Evolutionary conservation across 495 filamentous ascomycete species (phyloP).

Genomic region (Symbiotaphrina buchneri): DNA sequence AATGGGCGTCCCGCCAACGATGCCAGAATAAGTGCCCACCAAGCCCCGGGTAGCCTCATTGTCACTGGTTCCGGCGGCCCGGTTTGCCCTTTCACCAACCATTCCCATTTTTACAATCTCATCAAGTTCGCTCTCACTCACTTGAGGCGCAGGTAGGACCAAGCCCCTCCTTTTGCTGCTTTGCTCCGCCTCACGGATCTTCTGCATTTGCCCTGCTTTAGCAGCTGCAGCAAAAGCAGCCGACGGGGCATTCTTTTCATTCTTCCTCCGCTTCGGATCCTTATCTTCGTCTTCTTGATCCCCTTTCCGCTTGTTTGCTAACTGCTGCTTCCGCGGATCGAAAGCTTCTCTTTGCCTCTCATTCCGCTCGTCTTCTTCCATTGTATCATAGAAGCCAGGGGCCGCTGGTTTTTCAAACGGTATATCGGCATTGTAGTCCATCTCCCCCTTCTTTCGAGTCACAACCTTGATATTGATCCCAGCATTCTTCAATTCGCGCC

Average conservation of each 20-base stretch:
- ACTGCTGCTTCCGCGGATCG: slow-evolving; percentile 83
- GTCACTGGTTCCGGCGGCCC: slow-evolving; percentile 52
- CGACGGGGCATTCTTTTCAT: slow-evolving; percentile 56
- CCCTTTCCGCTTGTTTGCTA: slow-evolving; percentile 87
- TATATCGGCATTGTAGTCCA: slow-evolving; percentile 99
- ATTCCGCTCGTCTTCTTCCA: slow-evolving; percentile 56
- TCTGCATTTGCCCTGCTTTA: slow-evolving; percentile 89
- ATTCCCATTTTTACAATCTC: slow-evolving; percentile 98
- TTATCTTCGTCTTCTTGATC: slow-evolving; percentile 59
- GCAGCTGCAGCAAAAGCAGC: slow-evolving; percentile 69
- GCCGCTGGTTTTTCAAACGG: slow-evolving; percentile 87
- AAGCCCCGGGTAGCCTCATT: slow-evolving; percentile 70
- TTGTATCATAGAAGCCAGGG: slow-evolving; percentile 83
- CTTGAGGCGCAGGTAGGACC: slow-evolving; percentile 68
- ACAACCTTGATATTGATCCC: slow-evolving; percentile 95
- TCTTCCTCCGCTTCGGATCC: slow-evolving; percentile 67
- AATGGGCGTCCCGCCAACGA: slow-evolving; percentile 71
- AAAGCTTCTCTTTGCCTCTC: slow-evolving; percentile 76
- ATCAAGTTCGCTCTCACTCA: slow-evolving; percentile 79
- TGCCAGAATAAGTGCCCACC: slow-evolving; percentile 58
- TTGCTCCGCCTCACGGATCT: slow-evolving; percentile 87
- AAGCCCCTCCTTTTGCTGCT: slow-evolving; percentile 74
- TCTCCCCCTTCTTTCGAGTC: slow-evolving; percentile 83
- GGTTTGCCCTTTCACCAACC: slow-evolving; percentile 72
- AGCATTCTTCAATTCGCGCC: slow-evolving; percentile 86